phyloP scores from a whole-genome alignment of 2,329 filamentous ascomycete species.

The Aspergillus sergii region DNA sequence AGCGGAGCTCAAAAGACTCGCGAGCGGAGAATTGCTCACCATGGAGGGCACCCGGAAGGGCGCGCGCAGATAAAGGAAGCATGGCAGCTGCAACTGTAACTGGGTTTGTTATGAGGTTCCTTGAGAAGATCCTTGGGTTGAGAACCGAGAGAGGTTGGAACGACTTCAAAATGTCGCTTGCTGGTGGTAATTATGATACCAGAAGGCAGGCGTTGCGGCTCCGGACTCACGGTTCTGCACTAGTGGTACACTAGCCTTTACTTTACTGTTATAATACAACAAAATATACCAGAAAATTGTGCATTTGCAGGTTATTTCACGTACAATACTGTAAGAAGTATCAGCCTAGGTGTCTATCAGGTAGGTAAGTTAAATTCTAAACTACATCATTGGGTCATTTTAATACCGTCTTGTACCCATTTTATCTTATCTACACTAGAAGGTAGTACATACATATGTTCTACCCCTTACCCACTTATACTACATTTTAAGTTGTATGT shows the following conservation, averaged over 20 bases:
- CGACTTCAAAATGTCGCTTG: background rate
- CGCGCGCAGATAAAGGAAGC: constrained; percentile 31
- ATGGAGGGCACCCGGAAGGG: constrained; percentile 29
- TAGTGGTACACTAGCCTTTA: constrained; percentile 14
- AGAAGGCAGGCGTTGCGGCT: constrained; percentile 2
- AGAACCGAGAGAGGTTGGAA: background rate
- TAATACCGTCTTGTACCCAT: background rate
- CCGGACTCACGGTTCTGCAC: constrained; percentile 10
- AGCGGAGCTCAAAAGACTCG: constrained; percentile 16
- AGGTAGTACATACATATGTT: too few species aligned
- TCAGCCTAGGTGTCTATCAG: background rate
- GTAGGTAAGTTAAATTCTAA: constrained; percentile 11
- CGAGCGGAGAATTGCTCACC: constrained; percentile 23
- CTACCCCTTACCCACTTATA: background rate
- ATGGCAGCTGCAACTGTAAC: constrained; percentile 17
- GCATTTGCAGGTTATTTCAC: background rate
- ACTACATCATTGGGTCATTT: constrained; percentile 9
- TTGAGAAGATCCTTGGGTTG: background rate
- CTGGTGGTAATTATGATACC: background rate
- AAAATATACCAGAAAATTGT: background rate
- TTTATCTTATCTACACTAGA: too few species aligned
- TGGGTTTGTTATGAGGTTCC: background rate
- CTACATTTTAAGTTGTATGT: background rate
- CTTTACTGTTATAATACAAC: constrained; percentile 11
- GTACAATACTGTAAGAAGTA: background rate